Evolutionary conservation across 192 early-diverging fungal genomes (phyloP), one percentile per base, ranked within the genome.

Genomic region (Coemansia sp.): DNA sequence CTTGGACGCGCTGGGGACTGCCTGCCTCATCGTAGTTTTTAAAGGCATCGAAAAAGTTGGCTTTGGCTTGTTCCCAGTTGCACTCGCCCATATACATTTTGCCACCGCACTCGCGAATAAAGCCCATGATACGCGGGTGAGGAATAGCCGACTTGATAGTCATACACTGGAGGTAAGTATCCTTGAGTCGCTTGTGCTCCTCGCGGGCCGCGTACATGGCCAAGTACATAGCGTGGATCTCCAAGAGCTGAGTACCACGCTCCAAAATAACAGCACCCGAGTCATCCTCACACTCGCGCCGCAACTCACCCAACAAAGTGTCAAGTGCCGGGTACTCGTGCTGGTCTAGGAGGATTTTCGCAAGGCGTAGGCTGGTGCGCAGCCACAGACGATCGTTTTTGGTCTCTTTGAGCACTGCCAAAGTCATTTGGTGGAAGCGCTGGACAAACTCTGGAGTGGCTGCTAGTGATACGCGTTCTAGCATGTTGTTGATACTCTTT

Each of bases 21-120:
- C 97, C 97, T 0, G 97, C 95, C 74, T 99, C 97, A 70, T 99
- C 95, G 76, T 96, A 99, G 69, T 95, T 96, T 60, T 95, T 95
- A 83, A 99, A 99, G 4, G 95, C 93, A 59, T 97, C 95, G 76
- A 98, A 99, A 69, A 99, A 97, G 69, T 95, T 94, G 4, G 90
- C 86, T 73, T 96, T 91, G 0, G 97, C 97, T 72, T 90, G 83
- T 52, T 91, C 87, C 97, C 97, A 99, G 63, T 77, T 87, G 84
- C 87, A 89, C 84, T 98, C 97, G 56, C 84, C 84, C 95, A 99
- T 97, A 76, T 95, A 92, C 93, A 99, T 96, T 69, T 97, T 99
- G 24, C 97, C 97, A 32, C 95, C 97, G 71, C 94, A 96, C 84
- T 97, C 95, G 49, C 93, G 89, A 74, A 99, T 97, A 27, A 96